A percentile compares a stretch with the other conserved stretches of the same genome.
Conservation (phyloP, 83 land plant genomes). For the Picea abies region DNA sequence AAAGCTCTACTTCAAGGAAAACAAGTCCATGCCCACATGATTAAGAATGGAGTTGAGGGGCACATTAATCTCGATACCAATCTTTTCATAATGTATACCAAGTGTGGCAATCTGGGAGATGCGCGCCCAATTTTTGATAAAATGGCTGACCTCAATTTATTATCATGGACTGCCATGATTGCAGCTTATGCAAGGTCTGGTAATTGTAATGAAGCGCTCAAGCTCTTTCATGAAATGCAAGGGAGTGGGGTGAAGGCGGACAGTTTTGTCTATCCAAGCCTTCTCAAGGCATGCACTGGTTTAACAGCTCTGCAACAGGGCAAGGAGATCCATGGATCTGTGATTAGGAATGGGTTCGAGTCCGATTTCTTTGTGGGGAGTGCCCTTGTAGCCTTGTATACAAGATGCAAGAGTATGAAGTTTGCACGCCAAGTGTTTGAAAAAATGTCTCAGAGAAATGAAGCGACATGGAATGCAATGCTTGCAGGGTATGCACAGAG, state of each 20-base stretch:
- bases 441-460: constrained; percentile 37
- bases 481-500: constrained; percentile 39
- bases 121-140: constrained; percentile 43
- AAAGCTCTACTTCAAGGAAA: neutral
- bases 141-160: constrained; percentile 20
- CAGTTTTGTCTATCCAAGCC: constrained; percentile 29
- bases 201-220: constrained; percentile 27
- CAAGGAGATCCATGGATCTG: constrained; percentile 24
- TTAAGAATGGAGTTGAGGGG: constrained; percentile 33
- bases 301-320: constrained; percentile 24
- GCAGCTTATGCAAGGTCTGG: constrained; percentile 37
- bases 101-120: constrained; percentile 27
- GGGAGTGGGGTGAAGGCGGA: constrained; percentile 24
- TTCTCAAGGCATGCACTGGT: constrained; percentile 40
- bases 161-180: constrained; percentile 43
- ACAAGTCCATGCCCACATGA: constrained; percentile 37
- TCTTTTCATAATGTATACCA: constrained; percentile 33
- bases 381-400: constrained; percentile 45
- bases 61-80: constrained; percentile 33
- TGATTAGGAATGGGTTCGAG: constrained; percentile 31
- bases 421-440: constrained; percentile 43
- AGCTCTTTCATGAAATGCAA: constrained; percentile 32
- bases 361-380: constrained; percentile 26
- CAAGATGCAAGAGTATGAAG: constrained; percentile 23
- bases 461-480: constrained; percentile 49